Evolutionary conservation across 495 filamentous ascomycete species (phyloP).

Genomic region (Talaromyces proteolyticus): DNA sequence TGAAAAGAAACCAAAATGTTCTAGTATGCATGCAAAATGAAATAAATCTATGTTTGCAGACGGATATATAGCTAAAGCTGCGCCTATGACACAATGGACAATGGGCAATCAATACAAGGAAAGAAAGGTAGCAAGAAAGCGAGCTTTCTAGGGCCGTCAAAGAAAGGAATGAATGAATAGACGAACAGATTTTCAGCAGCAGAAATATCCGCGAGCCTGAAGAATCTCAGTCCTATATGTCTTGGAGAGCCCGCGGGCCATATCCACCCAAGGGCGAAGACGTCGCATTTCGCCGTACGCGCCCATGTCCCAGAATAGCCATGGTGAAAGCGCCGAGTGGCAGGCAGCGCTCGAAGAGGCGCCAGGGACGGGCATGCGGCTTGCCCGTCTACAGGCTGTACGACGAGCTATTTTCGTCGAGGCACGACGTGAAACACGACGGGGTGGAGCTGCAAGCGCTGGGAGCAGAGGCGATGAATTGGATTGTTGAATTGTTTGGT

Average conservation of each 20-base stretch:
- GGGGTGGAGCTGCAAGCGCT: neutral
- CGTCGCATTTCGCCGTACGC: conserved; percentile 2
- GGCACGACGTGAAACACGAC: conserved; percentile 1
- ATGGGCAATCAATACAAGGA: too few species aligned
- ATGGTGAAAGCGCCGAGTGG: neutral
- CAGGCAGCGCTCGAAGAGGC: neutral
- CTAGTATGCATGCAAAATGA: too few species aligned
- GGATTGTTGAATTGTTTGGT: conserved; percentile 1
- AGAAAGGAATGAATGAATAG: neutral
- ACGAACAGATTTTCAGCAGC: neutral
- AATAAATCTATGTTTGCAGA: too few species aligned
- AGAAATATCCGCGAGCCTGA: too few species aligned
- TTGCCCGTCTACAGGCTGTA: conserved; percentile 1
- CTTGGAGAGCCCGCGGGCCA: neutral
- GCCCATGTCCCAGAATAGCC: conserved; percentile 5
- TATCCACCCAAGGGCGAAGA: neutral
- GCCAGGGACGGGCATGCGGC: neutral
- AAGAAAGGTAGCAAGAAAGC: too few species aligned
- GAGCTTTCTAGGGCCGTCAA: neutral
- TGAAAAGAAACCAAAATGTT: neutral
- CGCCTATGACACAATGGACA: too few species aligned
- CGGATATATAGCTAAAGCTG: neutral
- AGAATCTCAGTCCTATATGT: too few species aligned
- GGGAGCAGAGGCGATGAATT: neutral
- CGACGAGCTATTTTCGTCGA: neutral